Percentiles rank a stretch among this genome's conserved stretches.
These are phyloP conservation scores for Vararia minispora DNA, from an alignment of 768 basidiomycete genomes.

Conservation along the genomic window DNA sequence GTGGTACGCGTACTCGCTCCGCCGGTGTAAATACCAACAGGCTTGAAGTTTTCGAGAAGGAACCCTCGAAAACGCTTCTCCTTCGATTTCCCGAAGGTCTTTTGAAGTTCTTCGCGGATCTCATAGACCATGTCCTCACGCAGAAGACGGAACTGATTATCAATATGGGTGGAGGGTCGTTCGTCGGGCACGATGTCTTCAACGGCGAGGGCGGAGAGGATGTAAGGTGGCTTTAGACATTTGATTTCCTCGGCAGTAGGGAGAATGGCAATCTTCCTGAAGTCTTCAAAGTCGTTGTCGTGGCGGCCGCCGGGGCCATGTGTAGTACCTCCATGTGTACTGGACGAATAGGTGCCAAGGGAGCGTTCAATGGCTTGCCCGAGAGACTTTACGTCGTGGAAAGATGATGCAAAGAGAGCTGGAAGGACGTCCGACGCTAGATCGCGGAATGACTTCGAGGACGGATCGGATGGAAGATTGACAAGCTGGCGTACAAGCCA, in stretches of 20 bases:
- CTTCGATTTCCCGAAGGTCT: slow-evolving; percentile 27
- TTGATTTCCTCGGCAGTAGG: slow-evolving; percentile 52
- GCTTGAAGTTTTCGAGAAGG: slow-evolving; percentile 25
- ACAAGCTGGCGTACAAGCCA: slow-evolving; percentile 41
- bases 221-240: too few species aligned
- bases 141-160: slow-evolving; percentile 56
- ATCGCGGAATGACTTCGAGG: too few species aligned
- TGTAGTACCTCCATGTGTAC: too few species aligned
- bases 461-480: too few species aligned
- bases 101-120: slow-evolving; percentile 43
- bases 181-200: slow-evolving; percentile 30
- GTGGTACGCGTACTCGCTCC: slow-evolving; percentile 27
- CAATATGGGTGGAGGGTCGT: slow-evolving; percentile 39
- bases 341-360: slow-evolving; percentile 19
- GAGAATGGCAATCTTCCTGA: slow-evolving; percentile 48
- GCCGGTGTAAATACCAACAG: slow-evolving; percentile 26
- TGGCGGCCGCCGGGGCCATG: slow-evolving; percentile 65
- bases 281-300: slow-evolving; percentile 56
- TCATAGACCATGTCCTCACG: slow-evolving; percentile 54
- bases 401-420: slow-evolving; percentile 17
- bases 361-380: slow-evolving; percentile 32
- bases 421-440: slow-evolving; percentile 26
- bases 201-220: slow-evolving; percentile 16
- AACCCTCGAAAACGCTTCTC: slow-evolving; percentile 29
- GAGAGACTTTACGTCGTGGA: slow-evolving; percentile 18